These are phyloP conservation scores for Halophytophthora batemanensis DNA, from an alignment of 352 stramenopile species.

Conservation along the genomic window DNA sequence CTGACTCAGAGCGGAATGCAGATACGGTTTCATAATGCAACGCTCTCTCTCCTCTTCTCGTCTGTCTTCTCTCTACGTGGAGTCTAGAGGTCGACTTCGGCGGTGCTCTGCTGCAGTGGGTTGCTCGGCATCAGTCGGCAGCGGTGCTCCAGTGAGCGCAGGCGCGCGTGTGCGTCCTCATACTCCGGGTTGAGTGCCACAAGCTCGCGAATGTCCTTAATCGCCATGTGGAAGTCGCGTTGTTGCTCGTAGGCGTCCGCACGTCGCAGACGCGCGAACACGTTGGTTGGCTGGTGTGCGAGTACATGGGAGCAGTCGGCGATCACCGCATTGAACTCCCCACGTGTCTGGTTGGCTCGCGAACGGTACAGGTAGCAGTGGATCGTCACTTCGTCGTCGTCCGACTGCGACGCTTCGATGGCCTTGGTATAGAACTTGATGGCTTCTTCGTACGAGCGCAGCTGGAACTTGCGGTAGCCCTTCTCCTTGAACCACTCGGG, in stretches of 20 bases:
- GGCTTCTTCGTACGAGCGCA: conserved; percentile 81
- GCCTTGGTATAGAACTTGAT: conserved; percentile 93
- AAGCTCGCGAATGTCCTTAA: conserved; percentile 55
- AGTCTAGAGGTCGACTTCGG: conserved; percentile 21
- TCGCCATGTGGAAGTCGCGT: conserved; percentile 51
- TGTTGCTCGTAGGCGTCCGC: conserved; percentile 59
- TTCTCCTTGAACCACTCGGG: conserved; percentile 60
- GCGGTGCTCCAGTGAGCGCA: conserved; percentile 40
- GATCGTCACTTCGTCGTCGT: conserved; percentile 50
- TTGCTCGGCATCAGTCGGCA: conserved; percentile 35
- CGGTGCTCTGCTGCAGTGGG: conserved; percentile 8
- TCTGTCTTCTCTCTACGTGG: conserved; percentile 1
- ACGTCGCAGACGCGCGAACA: conserved; percentile 48
- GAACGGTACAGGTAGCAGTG: conserved; percentile 61
- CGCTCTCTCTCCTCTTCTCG: conserved; percentile 2
- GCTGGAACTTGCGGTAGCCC: conserved; percentile 91
- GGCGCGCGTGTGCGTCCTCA: conserved; percentile 39
- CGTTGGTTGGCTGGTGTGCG: conserved; percentile 42
- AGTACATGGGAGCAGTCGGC: conserved; percentile 54
- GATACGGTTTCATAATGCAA: conserved; percentile 21
- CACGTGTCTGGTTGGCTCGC: conserved; percentile 46
- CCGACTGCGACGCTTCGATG: conserved; percentile 48
- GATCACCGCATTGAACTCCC: conserved; percentile 49
- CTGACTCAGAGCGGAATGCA: not conserved
- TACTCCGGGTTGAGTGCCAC: conserved; percentile 55